Percentiles rank a stretch among this genome's conserved stretches.
Conservation (phyloP, 495 filamentous ascomycete genomes). For the Penicillium lagena region DNA sequence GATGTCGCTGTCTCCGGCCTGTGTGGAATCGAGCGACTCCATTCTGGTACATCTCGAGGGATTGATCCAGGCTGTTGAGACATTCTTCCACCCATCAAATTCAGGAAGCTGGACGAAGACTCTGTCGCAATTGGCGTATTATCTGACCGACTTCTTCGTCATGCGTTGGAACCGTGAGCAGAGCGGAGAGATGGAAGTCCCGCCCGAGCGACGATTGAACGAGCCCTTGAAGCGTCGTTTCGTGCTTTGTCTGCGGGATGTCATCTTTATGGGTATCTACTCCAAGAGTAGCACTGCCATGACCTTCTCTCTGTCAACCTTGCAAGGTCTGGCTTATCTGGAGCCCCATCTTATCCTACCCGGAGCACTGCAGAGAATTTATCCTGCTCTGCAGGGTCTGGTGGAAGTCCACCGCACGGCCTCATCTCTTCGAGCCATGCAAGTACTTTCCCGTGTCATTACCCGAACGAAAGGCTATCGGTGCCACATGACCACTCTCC, state of each 20-base stretch:
- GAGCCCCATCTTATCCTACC: conserved; percentile 91
- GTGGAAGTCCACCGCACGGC: conserved; percentile 97
- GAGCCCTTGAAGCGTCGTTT: conserved; percentile 79
- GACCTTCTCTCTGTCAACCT: conserved; percentile 80
- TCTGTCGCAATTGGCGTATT: conserved; percentile 84
- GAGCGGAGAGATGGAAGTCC: conserved; percentile 83
- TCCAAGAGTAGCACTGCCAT: conserved; percentile 88
- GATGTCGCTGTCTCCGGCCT: conserved; percentile 84
- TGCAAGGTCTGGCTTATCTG: conserved; percentile 83
- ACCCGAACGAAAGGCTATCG: conserved; percentile 85
- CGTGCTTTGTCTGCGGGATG: conserved; percentile 83
- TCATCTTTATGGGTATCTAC: conserved; percentile 97
- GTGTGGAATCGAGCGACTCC: conserved; percentile 70
- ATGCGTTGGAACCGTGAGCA: conserved; percentile 96
- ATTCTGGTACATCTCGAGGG: conserved; percentile 83
- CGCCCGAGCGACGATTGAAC: conserved; percentile 70
- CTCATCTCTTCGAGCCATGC: conserved; percentile 83
- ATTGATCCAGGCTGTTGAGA: conserved; percentile 91
- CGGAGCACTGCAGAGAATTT: conserved; percentile 90
- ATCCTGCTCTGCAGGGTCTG: conserved; percentile 89
- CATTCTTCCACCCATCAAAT: conserved; percentile 98
- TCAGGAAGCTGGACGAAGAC: conserved; percentile 88
- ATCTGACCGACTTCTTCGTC: conserved; percentile 92
- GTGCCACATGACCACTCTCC: conserved; percentile 87
- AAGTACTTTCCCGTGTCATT: conserved; percentile 84